These are phyloP conservation scores for Penicillium sp. DNA, from an alignment of 2,329 filamentous ascomycete species.

Conservation along the genomic window DNA sequence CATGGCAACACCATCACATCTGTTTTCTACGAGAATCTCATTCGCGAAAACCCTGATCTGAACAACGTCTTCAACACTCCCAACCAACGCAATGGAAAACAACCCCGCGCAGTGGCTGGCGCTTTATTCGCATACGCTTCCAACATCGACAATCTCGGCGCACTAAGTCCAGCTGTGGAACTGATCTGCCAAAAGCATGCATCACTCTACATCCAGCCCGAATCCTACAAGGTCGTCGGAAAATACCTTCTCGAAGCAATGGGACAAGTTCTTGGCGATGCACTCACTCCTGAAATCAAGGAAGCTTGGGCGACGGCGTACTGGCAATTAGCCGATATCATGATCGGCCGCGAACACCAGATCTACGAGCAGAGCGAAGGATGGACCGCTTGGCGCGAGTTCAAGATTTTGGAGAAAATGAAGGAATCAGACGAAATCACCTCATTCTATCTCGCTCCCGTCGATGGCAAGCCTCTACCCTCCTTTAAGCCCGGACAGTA, in stretches of 20 bases:
- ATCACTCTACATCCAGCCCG: constrained; percentile 65
- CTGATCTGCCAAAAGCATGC: constrained; percentile 76
- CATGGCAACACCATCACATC: constrained; percentile 68
- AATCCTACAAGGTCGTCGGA: constrained; percentile 70
- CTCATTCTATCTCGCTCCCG: constrained; percentile 67
- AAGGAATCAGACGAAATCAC: constrained; percentile 67
- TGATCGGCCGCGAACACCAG: constrained; percentile 65
- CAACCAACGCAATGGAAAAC: constrained; percentile 66
- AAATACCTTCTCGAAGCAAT: constrained; percentile 68
- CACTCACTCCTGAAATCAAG: constrained; percentile 63
- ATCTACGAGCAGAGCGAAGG: constrained; percentile 61
- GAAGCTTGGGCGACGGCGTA: constrained; percentile 72
- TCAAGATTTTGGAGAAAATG: constrained; percentile 64
- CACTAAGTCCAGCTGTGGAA: constrained; percentile 58
- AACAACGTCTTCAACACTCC: constrained; percentile 70
- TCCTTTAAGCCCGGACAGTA: constrained; percentile 70
- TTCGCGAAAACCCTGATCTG: constrained; percentile 64
- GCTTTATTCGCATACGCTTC: constrained; percentile 70
- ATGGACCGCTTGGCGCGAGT: constrained; percentile 68
- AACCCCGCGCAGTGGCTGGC: constrained; percentile 67
- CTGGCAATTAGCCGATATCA: constrained; percentile 69
- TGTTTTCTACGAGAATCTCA: constrained; percentile 71
- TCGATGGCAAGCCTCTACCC: constrained; percentile 62
- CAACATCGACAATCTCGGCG: constrained; percentile 68
- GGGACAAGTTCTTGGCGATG: constrained; percentile 64